phyloP scores from a whole-genome alignment of 2,329 filamentous ascomycete genomes.

The Seiridium cupressi region DNA sequence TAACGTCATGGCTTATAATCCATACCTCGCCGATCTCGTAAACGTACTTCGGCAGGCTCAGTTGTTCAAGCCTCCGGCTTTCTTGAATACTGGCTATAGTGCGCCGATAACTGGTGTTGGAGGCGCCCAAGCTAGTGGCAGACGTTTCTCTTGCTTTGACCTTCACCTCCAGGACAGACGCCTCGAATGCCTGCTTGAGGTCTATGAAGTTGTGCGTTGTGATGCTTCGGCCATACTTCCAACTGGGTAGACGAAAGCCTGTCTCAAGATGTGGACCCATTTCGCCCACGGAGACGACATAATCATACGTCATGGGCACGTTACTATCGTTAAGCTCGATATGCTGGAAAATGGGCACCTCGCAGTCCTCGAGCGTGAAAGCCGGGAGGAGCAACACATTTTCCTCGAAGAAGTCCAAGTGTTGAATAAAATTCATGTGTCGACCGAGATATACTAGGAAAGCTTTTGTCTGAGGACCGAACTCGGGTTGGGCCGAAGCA shows the following conservation, averaged over 20 bases:
- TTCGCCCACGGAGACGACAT: not conserved
- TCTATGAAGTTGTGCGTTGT: no score
- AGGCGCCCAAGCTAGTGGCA: no score
- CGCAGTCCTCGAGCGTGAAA: not conserved
- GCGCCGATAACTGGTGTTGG: no score
- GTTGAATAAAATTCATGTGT: not conserved
- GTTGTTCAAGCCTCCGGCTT: not conserved
- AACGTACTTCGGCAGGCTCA: not conserved
- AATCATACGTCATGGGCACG: not conserved
- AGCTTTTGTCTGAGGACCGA: no score
- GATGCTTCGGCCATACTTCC: not conserved
- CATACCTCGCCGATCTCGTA: not conserved
- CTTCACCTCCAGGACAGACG: not conserved
- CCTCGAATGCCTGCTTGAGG: not conserved
- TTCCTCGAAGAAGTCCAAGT: not conserved
- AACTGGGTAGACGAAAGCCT: not conserved
- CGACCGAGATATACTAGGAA: not conserved
- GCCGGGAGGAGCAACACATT: not conserved
- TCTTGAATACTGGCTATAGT: no score
- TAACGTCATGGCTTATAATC: not conserved
- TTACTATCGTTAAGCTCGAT: not conserved
- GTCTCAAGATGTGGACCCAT: not conserved
- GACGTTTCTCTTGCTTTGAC: not conserved
- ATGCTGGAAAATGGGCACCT: not conserved
- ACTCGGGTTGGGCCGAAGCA: no score